A percentile compares a stretch with the other conserved stretches of the same genome.
phyloP scores from a whole-genome alignment of 2,329 filamentous ascomycete species.

The Onygena corvina region DNA sequence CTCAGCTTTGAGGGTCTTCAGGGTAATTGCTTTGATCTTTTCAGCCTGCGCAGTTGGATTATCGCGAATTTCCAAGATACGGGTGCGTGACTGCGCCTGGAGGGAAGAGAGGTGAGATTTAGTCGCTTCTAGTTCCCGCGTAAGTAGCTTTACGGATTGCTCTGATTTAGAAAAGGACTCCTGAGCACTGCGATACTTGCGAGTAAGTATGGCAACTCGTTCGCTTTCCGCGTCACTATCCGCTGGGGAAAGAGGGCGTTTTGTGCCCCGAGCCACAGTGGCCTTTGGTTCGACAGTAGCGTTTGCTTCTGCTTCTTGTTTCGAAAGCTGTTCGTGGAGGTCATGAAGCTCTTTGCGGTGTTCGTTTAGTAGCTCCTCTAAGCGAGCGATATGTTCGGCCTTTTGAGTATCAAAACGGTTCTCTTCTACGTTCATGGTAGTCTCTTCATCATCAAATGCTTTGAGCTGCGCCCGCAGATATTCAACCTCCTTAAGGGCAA shows the following conservation, averaged over 20 bases:
- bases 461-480: slow-evolving; percentile 87
- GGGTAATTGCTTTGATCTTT: slow-evolving; percentile 68
- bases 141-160: slow-evolving; percentile 56
- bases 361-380: slow-evolving; percentile 75
- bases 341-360: slow-evolving; percentile 71
- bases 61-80: slow-evolving; percentile 73
- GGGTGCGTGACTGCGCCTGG: slow-evolving; percentile 59
- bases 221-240: slow-evolving; percentile 48
- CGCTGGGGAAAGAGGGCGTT: slow-evolving; percentile 51
- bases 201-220: slow-evolving; percentile 67
- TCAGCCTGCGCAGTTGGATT: slow-evolving; percentile 84
- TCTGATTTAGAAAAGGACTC: slow-evolving; percentile 60
- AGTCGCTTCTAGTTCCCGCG: slow-evolving; percentile 61
- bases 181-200: slow-evolving; percentile 78
- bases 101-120: slow-evolving; percentile 59
- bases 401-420: slow-evolving; percentile 62
- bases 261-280: slow-evolving; percentile 38
- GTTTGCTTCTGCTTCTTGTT: slow-evolving; percentile 40
- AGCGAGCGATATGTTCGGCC: slow-evolving; percentile 59
- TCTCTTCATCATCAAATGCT: slow-evolving; percentile 76
- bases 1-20: slow-evolving; percentile 65
- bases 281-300: slow-evolving; percentile 31
- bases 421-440: slow-evolving; percentile 60
- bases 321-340: slow-evolving; percentile 61
- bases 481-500: slow-evolving; percentile 86